Conservation (phyloP, 345 rosid genomes). For the Pistacia vera region DNA sequence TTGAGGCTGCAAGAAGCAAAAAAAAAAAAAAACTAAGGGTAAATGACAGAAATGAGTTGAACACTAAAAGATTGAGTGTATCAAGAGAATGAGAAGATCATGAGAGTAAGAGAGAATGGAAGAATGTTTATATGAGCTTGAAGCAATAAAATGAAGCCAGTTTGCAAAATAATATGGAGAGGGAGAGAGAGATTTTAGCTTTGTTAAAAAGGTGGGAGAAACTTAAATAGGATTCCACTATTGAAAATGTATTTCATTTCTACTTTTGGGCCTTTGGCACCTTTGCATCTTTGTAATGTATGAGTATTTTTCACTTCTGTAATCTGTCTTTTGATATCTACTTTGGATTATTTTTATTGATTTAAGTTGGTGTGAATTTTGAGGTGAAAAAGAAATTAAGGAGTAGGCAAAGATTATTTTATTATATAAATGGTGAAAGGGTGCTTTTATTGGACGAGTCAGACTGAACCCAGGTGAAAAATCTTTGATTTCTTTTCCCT, state of each 20-base stretch:
- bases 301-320: neutral
- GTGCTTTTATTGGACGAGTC: slow-evolving; percentile 16
- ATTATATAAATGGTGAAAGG: neutral
- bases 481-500: slow-evolving; percentile 27
- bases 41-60: neutral
- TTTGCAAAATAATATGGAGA: neutral
- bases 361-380: slow-evolving; percentile 19
- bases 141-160: neutral
- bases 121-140: slow-evolving; percentile 10
- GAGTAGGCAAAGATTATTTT: neutral
- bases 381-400: slow-evolving; percentile 2
- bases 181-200: neutral
- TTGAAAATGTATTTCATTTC: neutral
- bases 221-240: slow-evolving; percentile 26
- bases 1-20: neutral
- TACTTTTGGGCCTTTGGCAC: slow-evolving; percentile 19
- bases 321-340: neutral
- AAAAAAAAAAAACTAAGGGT: neutral
- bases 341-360: neutral
- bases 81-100: neutral
- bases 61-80: neutral
- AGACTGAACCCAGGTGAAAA: slow-evolving; percentile 5
- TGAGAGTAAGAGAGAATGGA: neutral
- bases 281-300: slow-evolving; percentile 3
- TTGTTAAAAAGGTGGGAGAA: slow-evolving; percentile 3